A percentile compares a stretch with the other conserved stretches of the same genome.
These are phyloP conservation scores for Suhomyces ambrosiae DNA, from an alignment of 1,139 yeast genomes.

Conservation along the genomic window DNA sequence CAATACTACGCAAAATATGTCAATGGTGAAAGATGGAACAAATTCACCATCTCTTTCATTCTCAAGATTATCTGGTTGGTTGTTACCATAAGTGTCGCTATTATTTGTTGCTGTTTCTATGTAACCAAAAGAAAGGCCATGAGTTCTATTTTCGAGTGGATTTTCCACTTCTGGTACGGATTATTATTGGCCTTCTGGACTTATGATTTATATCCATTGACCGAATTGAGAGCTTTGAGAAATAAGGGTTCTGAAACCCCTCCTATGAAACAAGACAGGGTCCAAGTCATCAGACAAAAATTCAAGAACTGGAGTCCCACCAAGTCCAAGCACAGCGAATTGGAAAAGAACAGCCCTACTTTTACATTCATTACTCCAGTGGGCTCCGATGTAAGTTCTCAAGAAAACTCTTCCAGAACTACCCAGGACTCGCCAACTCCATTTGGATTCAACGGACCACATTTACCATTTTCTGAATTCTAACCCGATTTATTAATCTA, in stretches of 20 bases:
- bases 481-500: not conserved
- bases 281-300: constrained; percentile 7
- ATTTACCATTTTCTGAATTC: constrained; percentile 9
- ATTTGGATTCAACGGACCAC: constrained; percentile 10
- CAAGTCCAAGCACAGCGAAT: constrained; percentile 8
- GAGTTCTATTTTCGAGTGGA: constrained; percentile 38
- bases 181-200: constrained; percentile 39
- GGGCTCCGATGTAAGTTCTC: constrained; percentile 9
- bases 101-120: constrained; percentile 31
- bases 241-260: constrained; percentile 14
- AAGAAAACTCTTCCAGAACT: constrained; percentile 5
- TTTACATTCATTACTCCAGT: constrained; percentile 7
- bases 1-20: constrained; percentile 34
- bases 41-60: constrained; percentile 35
- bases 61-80: constrained; percentile 34
- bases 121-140: constrained; percentile 20
- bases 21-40: constrained; percentile 36
- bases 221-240: constrained; percentile 25
- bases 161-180: constrained; percentile 42
- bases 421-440: constrained; percentile 10
- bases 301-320: constrained; percentile 13
- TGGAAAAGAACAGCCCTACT: constrained; percentile 7
- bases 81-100: constrained; percentile 31
- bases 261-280: constrained; percentile 14
- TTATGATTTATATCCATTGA: constrained; percentile 38